phyloP scores from a whole-genome alignment of 2,329 filamentous ascomycete species.

The Trichoderma semiorbis region DNA sequence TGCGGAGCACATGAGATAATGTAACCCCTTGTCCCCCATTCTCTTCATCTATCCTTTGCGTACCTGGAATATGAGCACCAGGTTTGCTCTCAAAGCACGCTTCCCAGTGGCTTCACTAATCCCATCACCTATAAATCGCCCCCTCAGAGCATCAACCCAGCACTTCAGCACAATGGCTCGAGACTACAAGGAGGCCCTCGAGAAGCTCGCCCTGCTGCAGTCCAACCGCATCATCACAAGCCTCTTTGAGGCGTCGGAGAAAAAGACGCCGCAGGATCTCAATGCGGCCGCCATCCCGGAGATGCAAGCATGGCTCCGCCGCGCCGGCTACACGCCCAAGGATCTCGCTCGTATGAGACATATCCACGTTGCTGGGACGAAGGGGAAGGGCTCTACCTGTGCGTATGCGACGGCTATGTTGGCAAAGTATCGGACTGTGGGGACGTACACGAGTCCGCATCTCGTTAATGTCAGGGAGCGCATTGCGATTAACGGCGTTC shows the following conservation, averaged over 20 bases:
- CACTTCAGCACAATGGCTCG: constrained; percentile 26
- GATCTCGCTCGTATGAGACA: constrained; percentile 45
- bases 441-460: constrained; percentile 83
- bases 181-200: constrained; percentile 64
- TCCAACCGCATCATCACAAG: constrained; percentile 67
- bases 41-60: not conserved
- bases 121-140: not conserved
- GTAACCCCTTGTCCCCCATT: not conserved
- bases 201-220: constrained; percentile 71
- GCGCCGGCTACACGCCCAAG: constrained; percentile 64
- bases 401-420: constrained; percentile 80
- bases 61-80: not conserved
- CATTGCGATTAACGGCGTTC: constrained; percentile 73
- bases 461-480: constrained; percentile 79
- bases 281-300: constrained; percentile 77
- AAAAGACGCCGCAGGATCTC: constrained; percentile 47
- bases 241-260: constrained; percentile 41
- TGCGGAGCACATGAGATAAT: not conserved
- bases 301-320: constrained; percentile 72
- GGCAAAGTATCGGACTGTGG: constrained; percentile 50
- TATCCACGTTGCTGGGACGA: constrained; percentile 89
- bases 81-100: constrained; percentile 1
- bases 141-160: not conserved
- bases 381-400: constrained; percentile 88
- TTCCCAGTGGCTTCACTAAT: not conserved